A percentile compares a stretch with the other conserved stretches of the same genome.
phyloP scores from a whole-genome alignment of 2,329 filamentous ascomycete species.

The Teratosphaeria destructans region DNA sequence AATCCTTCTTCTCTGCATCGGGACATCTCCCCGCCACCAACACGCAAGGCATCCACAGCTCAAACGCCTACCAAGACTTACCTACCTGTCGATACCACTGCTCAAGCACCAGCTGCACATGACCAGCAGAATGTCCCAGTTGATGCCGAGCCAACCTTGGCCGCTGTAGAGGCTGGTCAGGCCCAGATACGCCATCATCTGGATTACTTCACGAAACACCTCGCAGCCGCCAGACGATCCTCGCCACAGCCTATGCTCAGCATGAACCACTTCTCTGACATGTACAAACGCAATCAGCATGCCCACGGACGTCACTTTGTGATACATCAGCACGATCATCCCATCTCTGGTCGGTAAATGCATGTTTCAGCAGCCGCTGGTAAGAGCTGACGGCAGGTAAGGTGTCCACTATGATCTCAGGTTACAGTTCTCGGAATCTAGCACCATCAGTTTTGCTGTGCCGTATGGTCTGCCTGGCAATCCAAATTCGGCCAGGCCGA shows the following conservation, averaged over 20 bases:
- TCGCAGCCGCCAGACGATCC: conserved; percentile 24
- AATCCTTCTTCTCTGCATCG: conserved; percentile 9
- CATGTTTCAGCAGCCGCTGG: conserved; percentile 26
- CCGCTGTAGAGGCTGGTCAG: conserved; percentile 44
- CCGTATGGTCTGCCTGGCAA: conserved; percentile 36
- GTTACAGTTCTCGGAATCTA: conserved; percentile 57
- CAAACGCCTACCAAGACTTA: not conserved
- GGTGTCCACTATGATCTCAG: conserved; percentile 49
- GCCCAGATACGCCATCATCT: conserved; percentile 39
- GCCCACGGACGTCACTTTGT: conserved; percentile 46
- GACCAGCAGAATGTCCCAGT: not conserved
- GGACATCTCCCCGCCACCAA: conserved; percentile 23
- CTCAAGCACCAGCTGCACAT: not conserved
- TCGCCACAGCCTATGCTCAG: conserved; percentile 25
- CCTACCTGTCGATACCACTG: not conserved
- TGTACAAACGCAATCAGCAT: conserved; percentile 41
- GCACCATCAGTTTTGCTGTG: conserved; percentile 49
- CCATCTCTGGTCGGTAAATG: conserved; percentile 51
- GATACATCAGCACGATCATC: conserved; percentile 64
- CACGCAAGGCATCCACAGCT: conserved; percentile 9
- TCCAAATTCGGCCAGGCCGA: conserved; percentile 28
- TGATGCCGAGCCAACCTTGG: conserved; percentile 16
- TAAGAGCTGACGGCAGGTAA: conserved; percentile 13
- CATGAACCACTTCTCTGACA: conserved; percentile 32
- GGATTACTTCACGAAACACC: conserved; percentile 35